A percentile compares a stretch with the other conserved stretches of the same genome.
Conservation (phyloP, 139 green algal species). For the Closterium sp. region DNA sequence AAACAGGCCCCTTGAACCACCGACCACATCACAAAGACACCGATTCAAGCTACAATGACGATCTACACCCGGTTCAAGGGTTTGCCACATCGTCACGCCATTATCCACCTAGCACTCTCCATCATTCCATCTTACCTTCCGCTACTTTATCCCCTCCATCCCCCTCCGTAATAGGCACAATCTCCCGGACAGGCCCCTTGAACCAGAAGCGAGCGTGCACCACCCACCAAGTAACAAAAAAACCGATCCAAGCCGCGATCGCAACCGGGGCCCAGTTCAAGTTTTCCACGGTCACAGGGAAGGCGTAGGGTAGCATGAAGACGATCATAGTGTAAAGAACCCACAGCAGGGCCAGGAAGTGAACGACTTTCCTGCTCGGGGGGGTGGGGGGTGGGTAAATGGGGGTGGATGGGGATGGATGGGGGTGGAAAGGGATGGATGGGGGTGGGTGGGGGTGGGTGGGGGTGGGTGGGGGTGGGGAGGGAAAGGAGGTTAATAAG, state of each 20-base stretch:
- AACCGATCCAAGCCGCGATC: not conserved
- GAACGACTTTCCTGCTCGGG: not conserved
- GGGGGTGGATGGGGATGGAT: no score
- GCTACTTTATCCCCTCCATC: not conserved
- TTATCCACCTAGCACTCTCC: no score
- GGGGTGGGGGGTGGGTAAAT: not conserved
- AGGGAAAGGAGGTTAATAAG: no score
- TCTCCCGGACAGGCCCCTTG: not conserved
- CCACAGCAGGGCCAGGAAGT: constrained; percentile 23
- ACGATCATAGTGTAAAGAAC: constrained; percentile 25
- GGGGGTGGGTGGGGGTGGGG: not conserved
- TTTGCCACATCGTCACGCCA: no score
- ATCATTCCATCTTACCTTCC: not conserved
- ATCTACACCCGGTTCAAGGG: no score
- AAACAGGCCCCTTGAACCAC: no score
- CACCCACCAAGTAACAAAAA: constrained; percentile 26
- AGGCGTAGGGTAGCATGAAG: constrained; percentile 14
- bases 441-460: not conserved
- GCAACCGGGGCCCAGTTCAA: constrained; percentile 28
- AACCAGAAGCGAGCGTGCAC: constrained; percentile 21
- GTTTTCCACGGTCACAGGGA: not conserved
- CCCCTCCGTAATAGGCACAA: not conserved
- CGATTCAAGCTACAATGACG: no score
- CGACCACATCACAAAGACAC: no score
- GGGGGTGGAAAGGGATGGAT: no score